A percentile compares a stretch with the other conserved stretches of the same genome.
Conservation (phyloP, 2,329 filamentous ascomycete genomes). For the Aureobasidium mangrovei region DNA sequence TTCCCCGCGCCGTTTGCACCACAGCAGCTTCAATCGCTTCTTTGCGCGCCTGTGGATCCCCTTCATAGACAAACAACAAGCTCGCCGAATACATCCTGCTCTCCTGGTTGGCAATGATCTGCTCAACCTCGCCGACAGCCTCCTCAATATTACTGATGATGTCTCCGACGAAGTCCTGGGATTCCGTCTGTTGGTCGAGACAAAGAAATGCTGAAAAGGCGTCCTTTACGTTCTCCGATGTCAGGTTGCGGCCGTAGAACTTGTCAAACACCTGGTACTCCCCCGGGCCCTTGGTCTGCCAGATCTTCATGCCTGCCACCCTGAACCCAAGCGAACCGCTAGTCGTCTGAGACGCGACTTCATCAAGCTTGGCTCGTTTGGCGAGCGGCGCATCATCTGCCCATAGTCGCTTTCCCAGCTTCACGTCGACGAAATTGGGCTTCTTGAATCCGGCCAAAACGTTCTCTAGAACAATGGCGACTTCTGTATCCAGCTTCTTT, state of each 20-base stretch:
- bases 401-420: constrained; percentile 80
- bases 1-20: background rate
- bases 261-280: constrained; percentile 55
- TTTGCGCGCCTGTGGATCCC: constrained; percentile 47
- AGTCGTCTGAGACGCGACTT: constrained; percentile 51
- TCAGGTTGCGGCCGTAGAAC: constrained; percentile 55
- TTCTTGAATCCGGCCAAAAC: constrained; percentile 68
- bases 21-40: constrained; percentile 8
- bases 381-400: constrained; percentile 57
- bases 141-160: constrained; percentile 29
- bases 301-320: constrained; percentile 58
- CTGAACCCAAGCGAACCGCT: constrained; percentile 53
- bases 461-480: constrained; percentile 79
- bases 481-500: constrained; percentile 62
- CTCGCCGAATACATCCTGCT: constrained; percentile 61
- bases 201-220: constrained; percentile 52
- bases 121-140: constrained; percentile 45
- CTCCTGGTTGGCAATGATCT: constrained; percentile 52
- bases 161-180: constrained; percentile 36
- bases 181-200: constrained; percentile 29
- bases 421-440: constrained; percentile 88
- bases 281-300: constrained; percentile 26
- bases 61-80: constrained; percentile 58
- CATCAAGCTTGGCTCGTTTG: constrained; percentile 52
- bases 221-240: constrained; percentile 44